Conservation (phyloP, 2,329 filamentous ascomycete genomes). For the Trichoderma koningiopsis region DNA sequence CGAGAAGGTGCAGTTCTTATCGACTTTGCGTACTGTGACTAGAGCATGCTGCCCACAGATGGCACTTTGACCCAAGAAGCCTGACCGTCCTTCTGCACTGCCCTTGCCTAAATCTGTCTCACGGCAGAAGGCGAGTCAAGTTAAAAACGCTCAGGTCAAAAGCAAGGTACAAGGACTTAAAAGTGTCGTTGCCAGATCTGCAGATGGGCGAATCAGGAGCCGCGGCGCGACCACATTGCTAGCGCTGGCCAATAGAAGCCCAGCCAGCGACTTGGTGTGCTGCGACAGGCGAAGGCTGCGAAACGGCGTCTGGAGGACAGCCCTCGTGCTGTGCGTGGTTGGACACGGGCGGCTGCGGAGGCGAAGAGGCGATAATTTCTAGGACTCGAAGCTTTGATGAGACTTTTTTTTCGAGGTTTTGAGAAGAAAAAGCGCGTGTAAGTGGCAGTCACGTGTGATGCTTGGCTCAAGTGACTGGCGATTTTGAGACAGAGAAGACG, state of each 20-base stretch:
- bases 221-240: constrained; percentile 29
- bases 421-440: neutral
- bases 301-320: constrained; percentile 11
- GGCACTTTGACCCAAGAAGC: neutral
- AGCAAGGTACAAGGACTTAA: neutral
- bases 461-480: constrained; percentile 1
- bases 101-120: neutral
- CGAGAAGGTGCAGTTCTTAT: neutral
- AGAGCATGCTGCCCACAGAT: neutral
- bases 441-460: constrained; percentile 9
- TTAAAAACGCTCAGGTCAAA: neutral
- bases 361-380: neutral
- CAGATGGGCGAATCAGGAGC: constrained; percentile 29
- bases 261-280: neutral
- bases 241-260: constrained; percentile 24
- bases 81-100: neutral
- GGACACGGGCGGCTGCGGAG: neutral
- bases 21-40: neutral
- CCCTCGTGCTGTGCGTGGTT: constrained; percentile 27
- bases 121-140: neutral
- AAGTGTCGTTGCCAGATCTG: neutral
- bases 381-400: neutral
- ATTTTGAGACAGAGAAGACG: neutral
- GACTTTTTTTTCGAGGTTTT: neutral
- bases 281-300: neutral